Evolutionary conservation across 2,329 filamentous ascomycete species (phyloP), one percentile per base, ranked within the genome.

Genomic region (Cytospora schulzeri): DNA sequence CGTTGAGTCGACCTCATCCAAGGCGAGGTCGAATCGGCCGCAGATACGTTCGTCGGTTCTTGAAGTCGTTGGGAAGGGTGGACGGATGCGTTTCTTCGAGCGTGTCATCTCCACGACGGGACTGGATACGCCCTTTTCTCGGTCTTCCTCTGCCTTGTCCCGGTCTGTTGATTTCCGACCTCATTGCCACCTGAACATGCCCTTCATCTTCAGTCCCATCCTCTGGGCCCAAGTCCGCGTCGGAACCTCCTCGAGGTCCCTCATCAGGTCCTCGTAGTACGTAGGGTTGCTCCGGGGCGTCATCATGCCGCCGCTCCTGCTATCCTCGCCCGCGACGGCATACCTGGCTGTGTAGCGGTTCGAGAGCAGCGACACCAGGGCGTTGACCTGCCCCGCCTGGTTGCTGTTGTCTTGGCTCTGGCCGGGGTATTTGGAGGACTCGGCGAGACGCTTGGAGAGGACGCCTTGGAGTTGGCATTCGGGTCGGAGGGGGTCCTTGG

Each of bases 201-300:
- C 87, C 66, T 82, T 81, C 68, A 88, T 71, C 66, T 80, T 80
- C 71, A 88, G 84, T 66, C 78, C 75, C 57, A 86, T 66, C 60
- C 82, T 79, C 57, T 81, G 78, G 26, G 84, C 71, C 77, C 81
- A 86, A 9, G 81, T 81, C 64, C 88, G 77, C 50, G 77, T 82
- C 2, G 88, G 88, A 4, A 85, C 87, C 69, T 84, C 84, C 41
- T 89, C 84, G 28, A 91, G 80, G 73, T 91, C 88, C 60, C 76
- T 79, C 0, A 89, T 73, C 33, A 91, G 74, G 68, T 88, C 84
- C 24, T 78, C 74, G 71, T 88, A 91, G 73, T 91, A 88, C 0
- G 81, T 84, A 45, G 88, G 88, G 68, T 89, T 86, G 70, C 85
- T 88, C 72, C 80, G 81, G 17, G 88, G 88, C 60, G 79, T 75